These are phyloP conservation scores for Candida montana DNA, from an alignment of 805 yeast genomes.

Conservation along the genomic window DNA sequence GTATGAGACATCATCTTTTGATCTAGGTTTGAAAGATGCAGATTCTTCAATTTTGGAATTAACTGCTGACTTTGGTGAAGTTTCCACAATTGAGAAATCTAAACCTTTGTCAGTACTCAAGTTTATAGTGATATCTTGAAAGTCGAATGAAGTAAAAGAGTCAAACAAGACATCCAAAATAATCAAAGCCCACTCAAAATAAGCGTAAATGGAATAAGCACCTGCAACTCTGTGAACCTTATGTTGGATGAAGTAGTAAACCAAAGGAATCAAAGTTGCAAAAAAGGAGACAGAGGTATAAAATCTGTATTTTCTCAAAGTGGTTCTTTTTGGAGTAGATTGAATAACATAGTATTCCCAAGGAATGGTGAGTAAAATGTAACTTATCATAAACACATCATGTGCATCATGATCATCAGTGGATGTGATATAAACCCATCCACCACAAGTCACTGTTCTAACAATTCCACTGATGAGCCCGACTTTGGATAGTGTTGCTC, in stretches of 20 bases:
- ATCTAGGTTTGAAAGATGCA: conserved; percentile 15
- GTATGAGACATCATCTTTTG: conserved; percentile 23
- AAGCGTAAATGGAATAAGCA: conserved; percentile 94
- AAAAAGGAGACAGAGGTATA: conserved; percentile 60
- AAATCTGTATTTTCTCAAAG: conserved; percentile 47
- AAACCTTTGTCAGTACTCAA: conserved; percentile 16
- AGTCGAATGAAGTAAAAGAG: conserved; percentile 69
- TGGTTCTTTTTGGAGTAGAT: conserved; percentile 42
- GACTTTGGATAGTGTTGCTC: conserved; percentile 31
- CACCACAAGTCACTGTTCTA: conserved; percentile 96
- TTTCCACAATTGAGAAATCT: conserved; percentile 17
- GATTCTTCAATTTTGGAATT: background rate
- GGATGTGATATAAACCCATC: conserved; percentile 96
- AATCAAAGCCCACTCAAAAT: conserved; percentile 89
- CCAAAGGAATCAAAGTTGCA: conserved; percentile 67
- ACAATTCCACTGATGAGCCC: conserved; percentile 61
- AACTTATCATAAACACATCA: conserved; percentile 90
- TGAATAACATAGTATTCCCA: conserved; percentile 71
- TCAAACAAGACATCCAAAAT: conserved; percentile 82
- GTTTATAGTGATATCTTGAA: conserved; percentile 50
- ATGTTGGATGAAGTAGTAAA: conserved; percentile 89
- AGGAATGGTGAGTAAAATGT: conserved; percentile 84
- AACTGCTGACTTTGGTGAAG: background rate
- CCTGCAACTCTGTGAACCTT: conserved; percentile 84
- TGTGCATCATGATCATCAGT: conserved; percentile 97